Evolutionary conservation across 345 rosid species (phyloP).

Genomic region (Erysimum cheiranthoides): DNA sequence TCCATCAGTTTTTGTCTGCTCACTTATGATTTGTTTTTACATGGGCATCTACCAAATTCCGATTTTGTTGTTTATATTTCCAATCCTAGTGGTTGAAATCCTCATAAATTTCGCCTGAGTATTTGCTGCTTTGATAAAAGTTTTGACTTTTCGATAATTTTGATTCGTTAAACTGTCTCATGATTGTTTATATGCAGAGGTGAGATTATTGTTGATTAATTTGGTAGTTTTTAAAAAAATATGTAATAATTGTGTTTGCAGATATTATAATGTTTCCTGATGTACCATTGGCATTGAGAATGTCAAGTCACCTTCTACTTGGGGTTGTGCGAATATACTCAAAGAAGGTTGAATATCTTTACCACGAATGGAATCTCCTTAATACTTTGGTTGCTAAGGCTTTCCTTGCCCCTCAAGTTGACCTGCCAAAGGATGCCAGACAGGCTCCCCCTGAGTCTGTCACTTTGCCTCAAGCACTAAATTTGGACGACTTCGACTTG

Average conservation of each 20-base stretch:
- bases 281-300: slow-evolving; percentile 80
- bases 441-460: slow-evolving; percentile 71
- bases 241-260: slow-evolving; percentile 37
- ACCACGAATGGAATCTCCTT: slow-evolving; percentile 62
- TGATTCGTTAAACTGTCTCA: background rate
- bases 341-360: slow-evolving; percentile 86
- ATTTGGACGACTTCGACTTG: slow-evolving; percentile 71
- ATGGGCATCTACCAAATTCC: slow-evolving; percentile 6
- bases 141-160: background rate
- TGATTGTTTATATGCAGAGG: slow-evolving; percentile 3
- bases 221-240: background rate
- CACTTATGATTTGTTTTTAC: background rate
- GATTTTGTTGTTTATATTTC: background rate
- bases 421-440: slow-evolving; percentile 72
- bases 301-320: slow-evolving; percentile 83
- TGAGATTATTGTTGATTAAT: slow-evolving; percentile 30
- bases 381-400: slow-evolving; percentile 62
- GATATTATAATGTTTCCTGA: slow-evolving; percentile 76
- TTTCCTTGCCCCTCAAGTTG: slow-evolving; percentile 56
- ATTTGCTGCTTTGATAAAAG: background rate
- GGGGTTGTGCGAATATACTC: slow-evolving; percentile 92
- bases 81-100: background rate
- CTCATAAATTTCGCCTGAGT: background rate
- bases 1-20: too few relatives aligned
- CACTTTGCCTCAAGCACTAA: slow-evolving; percentile 69